phyloP scores from a whole-genome alignment of 257 asterid genomes.

The Capsicum rhomboideum region DNA sequence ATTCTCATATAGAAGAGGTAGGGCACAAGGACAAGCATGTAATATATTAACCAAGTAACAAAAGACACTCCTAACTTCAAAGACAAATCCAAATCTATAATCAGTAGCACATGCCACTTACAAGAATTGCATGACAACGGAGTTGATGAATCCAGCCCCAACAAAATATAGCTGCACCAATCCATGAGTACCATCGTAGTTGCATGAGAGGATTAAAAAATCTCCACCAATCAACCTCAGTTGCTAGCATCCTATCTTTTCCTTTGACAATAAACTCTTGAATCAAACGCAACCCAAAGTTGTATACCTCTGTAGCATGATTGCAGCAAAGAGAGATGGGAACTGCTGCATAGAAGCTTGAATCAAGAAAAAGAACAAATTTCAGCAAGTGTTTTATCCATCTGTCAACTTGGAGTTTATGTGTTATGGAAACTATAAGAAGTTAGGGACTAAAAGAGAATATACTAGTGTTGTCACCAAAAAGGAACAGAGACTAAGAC shows the following conservation, averaged over 20 bases:
- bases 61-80: conserved; percentile 2
- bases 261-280: conserved; percentile 58
- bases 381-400: neutral
- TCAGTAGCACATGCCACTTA: conserved; percentile 22
- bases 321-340: conserved; percentile 81
- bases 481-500: neutral
- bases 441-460: neutral
- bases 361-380: conserved; percentile 16
- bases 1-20: neutral
- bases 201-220: conserved; percentile 47
- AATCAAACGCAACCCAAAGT: conserved; percentile 23
- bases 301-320: conserved; percentile 46
- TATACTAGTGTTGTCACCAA: neutral
- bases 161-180: conserved; percentile 57
- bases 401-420: neutral
- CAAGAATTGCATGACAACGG: conserved; percentile 75
- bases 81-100: neutral
- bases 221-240: conserved; percentile 41
- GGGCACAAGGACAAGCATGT: neutral
- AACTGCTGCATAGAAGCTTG: conserved; percentile 77
- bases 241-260: conserved; percentile 43
- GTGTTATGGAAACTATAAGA: neutral
- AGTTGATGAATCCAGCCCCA: conserved; percentile 86
- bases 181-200: conserved; percentile 68
- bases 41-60: neutral